Conservation (phyloP, 805 yeast species). For the Yarrowia sp. region DNA sequence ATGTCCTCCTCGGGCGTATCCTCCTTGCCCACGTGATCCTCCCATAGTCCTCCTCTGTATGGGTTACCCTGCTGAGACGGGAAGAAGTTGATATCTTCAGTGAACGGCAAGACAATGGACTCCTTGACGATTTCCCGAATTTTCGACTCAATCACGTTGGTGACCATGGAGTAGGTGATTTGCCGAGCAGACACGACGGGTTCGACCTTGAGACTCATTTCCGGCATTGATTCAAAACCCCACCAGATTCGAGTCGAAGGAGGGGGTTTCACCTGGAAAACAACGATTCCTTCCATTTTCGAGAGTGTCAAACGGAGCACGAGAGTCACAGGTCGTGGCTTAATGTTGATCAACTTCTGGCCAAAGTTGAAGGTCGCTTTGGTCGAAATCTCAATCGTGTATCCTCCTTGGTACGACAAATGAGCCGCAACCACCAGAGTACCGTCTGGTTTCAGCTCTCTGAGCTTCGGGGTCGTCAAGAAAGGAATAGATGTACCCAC, state of each 20-base stretch:
- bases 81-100: constrained; percentile 82
- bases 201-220: constrained; percentile 70
- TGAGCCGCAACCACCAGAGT: constrained; percentile 58
- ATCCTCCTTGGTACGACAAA: constrained; percentile 70
- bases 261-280: constrained; percentile 75
- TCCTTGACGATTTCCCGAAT: constrained; percentile 77
- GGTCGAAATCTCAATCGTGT: constrained; percentile 75
- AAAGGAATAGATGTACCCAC: constrained; percentile 82
- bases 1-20: background rate
- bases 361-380: constrained; percentile 75
- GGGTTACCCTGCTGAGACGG: constrained; percentile 58
- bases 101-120: constrained; percentile 76
- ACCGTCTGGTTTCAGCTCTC: constrained; percentile 78
- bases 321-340: constrained; percentile 69
- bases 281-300: constrained; percentile 68
- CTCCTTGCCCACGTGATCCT: constrained; percentile 39
- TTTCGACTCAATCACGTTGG: constrained; percentile 73
- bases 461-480: constrained; percentile 67
- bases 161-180: constrained; percentile 71
- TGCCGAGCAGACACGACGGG: constrained; percentile 89
- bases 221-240: constrained; percentile 76
- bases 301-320: constrained; percentile 66
- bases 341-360: constrained; percentile 51
- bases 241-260: constrained; percentile 93
- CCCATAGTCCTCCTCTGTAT: constrained; percentile 95